Conservation (phyloP, 805 yeast genomes). For the Yarrowia osloensis region DNA sequence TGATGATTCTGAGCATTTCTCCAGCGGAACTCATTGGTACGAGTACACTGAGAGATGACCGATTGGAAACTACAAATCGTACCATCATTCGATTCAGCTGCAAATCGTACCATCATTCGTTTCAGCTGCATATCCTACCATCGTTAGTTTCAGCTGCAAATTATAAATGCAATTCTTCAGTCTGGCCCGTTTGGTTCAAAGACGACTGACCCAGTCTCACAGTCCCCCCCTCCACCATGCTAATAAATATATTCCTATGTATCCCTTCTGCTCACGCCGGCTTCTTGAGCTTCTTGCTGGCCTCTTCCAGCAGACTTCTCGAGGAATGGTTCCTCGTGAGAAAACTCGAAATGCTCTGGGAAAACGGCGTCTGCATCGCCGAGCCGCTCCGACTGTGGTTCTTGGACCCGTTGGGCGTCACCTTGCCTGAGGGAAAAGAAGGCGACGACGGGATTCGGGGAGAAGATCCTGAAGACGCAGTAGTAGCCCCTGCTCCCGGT, state of each 20-base stretch:
- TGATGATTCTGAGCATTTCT: too few relatives aligned
- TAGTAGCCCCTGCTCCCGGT: neutral
- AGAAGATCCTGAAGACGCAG: neutral
- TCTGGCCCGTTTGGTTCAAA: too few relatives aligned
- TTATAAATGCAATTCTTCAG: too few relatives aligned
- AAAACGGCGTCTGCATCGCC: constrained; percentile 19
- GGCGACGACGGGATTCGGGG: constrained; percentile 16
- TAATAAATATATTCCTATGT: constrained; percentile 18
- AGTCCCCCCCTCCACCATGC: too few relatives aligned
- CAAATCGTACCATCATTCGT: too few relatives aligned
- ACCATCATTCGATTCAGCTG: too few relatives aligned
- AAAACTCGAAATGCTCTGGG: constrained; percentile 25
- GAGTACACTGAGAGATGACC: too few relatives aligned
- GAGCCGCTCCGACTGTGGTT: constrained; percentile 2
- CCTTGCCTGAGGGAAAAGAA: constrained; percentile 25
- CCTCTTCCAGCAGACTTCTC: constrained; percentile 30
- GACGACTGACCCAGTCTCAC: too few relatives aligned
- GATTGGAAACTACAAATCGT: too few relatives aligned
- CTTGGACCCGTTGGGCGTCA: constrained; percentile 23
- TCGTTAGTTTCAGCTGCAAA: too few relatives aligned
- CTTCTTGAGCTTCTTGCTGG: constrained; percentile 22
- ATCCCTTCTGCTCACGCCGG: neutral
- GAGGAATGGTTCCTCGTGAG: constrained; percentile 26
- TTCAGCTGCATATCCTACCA: too few relatives aligned
- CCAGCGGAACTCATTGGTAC: too few relatives aligned